These are phyloP conservation scores for Pascua sp. DNA, from an alignment of 1,284 basidiomycete species.

Conservation along the genomic window DNA sequence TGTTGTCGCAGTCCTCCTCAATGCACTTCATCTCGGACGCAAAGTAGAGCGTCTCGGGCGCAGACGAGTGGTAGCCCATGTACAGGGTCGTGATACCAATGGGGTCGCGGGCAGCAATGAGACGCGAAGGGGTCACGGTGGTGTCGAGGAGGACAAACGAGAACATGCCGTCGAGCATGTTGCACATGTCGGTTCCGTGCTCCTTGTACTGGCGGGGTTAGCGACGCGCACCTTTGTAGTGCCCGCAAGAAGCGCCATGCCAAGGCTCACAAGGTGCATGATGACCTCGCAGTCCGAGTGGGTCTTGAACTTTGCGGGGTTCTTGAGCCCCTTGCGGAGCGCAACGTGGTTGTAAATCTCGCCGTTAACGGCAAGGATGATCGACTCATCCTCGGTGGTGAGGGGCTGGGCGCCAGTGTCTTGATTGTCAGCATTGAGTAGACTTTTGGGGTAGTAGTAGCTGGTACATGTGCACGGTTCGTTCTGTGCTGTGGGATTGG, in stretches of 20 bases:
- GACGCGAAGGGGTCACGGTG: slow-evolving; percentile 77
- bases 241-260: not conserved
- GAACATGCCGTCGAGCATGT: slow-evolving; percentile 96
- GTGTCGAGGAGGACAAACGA: slow-evolving; percentile 96
- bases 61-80: slow-evolving; percentile 85
- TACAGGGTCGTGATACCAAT: slow-evolving; percentile 98
- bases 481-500: too few relatives aligned
- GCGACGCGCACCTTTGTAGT: not conserved
- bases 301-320: slow-evolving; percentile 81
- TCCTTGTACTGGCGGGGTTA: slow-evolving; percentile 66
- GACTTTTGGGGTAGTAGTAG: too few relatives aligned
- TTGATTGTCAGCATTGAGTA: slow-evolving; percentile 38
- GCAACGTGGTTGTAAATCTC: slow-evolving; percentile 98
- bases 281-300: slow-evolving; percentile 99
- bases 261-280: slow-evolving; percentile 69
- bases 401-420: slow-evolving; percentile 97
- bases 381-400: slow-evolving; percentile 77
- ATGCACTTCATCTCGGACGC: slow-evolving; percentile 95
- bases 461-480: too few relatives aligned
- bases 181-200: slow-evolving; percentile 69
- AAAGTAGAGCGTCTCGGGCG: slow-evolving; percentile 84
- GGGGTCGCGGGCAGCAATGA: slow-evolving; percentile 95
- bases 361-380: slow-evolving; percentile 91
- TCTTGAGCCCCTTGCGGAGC: slow-evolving; percentile 67
- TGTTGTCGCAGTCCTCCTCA: slow-evolving; percentile 86